A percentile compares a stretch with the other conserved stretches of the same genome.
Conservation (phyloP, 2,329 filamentous ascomycete species). For the Scedosporium minutisporum region DNA sequence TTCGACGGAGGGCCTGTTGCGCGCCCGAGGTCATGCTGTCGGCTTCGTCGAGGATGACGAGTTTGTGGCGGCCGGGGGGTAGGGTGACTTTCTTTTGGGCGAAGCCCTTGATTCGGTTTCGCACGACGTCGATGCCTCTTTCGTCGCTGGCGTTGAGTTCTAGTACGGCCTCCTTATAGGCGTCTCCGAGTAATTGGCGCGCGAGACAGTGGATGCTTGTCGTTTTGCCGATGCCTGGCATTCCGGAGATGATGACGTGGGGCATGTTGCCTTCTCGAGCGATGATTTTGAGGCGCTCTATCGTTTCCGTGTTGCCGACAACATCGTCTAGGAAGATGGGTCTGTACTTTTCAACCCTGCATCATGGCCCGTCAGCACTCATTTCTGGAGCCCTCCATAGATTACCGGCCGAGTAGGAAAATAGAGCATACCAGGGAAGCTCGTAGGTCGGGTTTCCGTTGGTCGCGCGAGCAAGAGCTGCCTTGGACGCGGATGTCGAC, state of each 20-base stretch:
- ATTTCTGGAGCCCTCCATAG: neutral
- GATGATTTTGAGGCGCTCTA: slow-evolving; percentile 95
- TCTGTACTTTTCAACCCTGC: slow-evolving; percentile 95
- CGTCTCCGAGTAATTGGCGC: slow-evolving; percentile 78
- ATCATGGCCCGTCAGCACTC: slow-evolving; percentile 13
- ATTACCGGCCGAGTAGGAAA: neutral
- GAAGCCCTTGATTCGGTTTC: slow-evolving; percentile 96
- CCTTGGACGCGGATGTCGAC: slow-evolving; percentile 49
- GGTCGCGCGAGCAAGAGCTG: slow-evolving; percentile 38
- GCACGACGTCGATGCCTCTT: slow-evolving; percentile 91
- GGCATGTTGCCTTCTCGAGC: slow-evolving; percentile 99
- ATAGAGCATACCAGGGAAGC: slow-evolving; percentile 58
- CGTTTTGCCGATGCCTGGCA: slow-evolving; percentile 98
- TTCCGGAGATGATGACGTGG: slow-evolving; percentile 97
- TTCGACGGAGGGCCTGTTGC: slow-evolving; percentile 86
- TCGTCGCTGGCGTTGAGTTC: slow-evolving; percentile 97
- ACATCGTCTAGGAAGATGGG: slow-evolving; percentile 93
- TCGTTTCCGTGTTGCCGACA: slow-evolving; percentile 94
- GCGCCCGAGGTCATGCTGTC: slow-evolving; percentile 97
- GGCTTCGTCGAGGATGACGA: slow-evolving; percentile 95
- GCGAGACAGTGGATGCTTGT: slow-evolving; percentile 91
- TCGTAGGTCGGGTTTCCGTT: slow-evolving; percentile 55
- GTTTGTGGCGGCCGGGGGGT: slow-evolving; percentile 80
- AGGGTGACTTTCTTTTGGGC: slow-evolving; percentile 98
- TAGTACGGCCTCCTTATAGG: slow-evolving; percentile 94